Percentiles rank a stretch among this genome's conserved stretches.
These are phyloP conservation scores for Fusarium heterosporum DNA, from an alignment of 2,329 filamentous ascomycete genomes.

Conservation along the genomic window DNA sequence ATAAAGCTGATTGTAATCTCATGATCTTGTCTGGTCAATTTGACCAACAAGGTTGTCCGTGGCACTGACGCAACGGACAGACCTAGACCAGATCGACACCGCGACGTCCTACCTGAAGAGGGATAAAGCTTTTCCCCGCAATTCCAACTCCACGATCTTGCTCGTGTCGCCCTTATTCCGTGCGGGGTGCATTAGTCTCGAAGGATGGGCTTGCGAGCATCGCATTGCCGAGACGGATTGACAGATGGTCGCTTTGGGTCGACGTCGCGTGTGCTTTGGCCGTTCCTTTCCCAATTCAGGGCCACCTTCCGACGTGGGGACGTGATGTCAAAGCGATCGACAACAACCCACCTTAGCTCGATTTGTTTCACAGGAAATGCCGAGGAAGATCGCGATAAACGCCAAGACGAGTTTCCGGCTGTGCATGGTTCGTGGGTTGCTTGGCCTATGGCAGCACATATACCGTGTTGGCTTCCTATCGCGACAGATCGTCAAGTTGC, in stretches of 20 bases:
- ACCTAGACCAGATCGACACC: conserved; percentile 7
- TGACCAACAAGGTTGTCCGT: neutral
- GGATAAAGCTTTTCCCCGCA: neutral
- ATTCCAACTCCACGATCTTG: neutral
- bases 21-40: neutral
- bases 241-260: neutral
- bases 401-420: neutral
- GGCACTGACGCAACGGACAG: neutral
- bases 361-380: neutral
- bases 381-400: neutral
- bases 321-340: conserved; percentile 1
- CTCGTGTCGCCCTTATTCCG: conserved; percentile 4
- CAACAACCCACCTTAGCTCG: neutral
- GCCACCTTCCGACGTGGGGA: conserved; percentile 37
- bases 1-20: neutral
- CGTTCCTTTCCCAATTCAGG: conserved; percentile 21
- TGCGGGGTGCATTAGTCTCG: conserved; percentile 36
- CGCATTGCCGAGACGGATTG: conserved; percentile 8
- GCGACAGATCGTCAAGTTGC: neutral
- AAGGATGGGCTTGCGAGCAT: conserved; percentile 19
- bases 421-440: neutral
- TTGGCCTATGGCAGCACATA: conserved; percentile 3
- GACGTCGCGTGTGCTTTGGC: neutral
- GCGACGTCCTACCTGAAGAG: neutral
- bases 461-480: conserved; percentile 1